Evolutionary conservation across 495 filamentous ascomycete species (phyloP).

Genomic region (Hamigera avellanea): DNA sequence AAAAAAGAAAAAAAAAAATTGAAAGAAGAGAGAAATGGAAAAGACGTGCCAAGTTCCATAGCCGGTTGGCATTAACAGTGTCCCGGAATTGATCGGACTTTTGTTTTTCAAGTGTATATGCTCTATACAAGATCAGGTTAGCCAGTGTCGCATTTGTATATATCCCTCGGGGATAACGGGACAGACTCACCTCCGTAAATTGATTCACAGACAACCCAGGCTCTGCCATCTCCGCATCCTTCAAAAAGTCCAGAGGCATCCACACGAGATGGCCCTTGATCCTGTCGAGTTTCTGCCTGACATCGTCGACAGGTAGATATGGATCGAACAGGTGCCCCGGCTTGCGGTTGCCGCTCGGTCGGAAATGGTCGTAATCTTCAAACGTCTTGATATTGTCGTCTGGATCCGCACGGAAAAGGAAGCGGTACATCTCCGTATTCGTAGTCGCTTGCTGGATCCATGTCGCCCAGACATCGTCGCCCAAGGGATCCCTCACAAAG

Average conservation of each 20-base stretch:
- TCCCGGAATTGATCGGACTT: too few species aligned
- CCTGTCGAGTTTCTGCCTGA: conserved; percentile 61
- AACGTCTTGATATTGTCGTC: conserved; percentile 84
- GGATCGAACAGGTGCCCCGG: conserved; percentile 76
- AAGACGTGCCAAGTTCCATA: too few species aligned
- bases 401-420: conserved; percentile 87
- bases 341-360: conserved; percentile 55
- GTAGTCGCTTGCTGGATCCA: conserved; percentile 68
- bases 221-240: conserved; percentile 84
- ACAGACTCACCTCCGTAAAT: conserved; percentile 55
- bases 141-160: too few species aligned
- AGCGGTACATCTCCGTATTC: conserved; percentile 76
- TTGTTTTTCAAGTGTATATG: too few species aligned
- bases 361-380: conserved; percentile 73
- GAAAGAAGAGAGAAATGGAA: too few species aligned
- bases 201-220: conserved; percentile 65
- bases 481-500: conserved; percentile 72
- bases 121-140: too few species aligned
- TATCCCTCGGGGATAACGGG: too few species aligned
- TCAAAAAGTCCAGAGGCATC: conserved; percentile 84
- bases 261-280: conserved; percentile 89
- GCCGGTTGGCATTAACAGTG: too few species aligned
- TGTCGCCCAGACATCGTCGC: conserved; percentile 69
- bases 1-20: too few species aligned
- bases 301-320: conserved; percentile 55